Evolutionary conservation across 352 stramenopile species (phyloP).

Genomic region (Phytophthora parvispora): DNA sequence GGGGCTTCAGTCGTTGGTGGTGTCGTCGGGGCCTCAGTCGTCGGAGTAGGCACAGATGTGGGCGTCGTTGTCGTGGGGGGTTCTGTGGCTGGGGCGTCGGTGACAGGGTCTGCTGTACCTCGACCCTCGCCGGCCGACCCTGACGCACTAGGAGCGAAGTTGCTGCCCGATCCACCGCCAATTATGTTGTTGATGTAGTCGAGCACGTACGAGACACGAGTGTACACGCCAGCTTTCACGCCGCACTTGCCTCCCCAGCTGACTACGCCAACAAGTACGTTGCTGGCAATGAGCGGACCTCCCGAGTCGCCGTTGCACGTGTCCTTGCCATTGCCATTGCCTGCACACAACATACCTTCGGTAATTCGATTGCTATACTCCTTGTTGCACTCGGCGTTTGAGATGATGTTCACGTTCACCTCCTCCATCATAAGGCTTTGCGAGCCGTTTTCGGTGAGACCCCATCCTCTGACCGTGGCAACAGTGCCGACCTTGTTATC

Average conservation of each 20-base stretch:
- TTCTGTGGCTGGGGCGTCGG: conserved; percentile 12
- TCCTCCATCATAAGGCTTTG: conserved; percentile 56
- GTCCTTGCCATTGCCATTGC: conserved; percentile 55
- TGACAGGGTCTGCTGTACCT: conserved; percentile 5
- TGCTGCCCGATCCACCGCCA: conserved; percentile 27
- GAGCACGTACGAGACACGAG: conserved; percentile 55
- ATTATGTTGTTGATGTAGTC: conserved; percentile 73
- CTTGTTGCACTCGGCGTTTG: conserved; percentile 69
- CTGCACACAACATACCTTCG: conserved; percentile 69
- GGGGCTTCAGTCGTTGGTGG: neutral
- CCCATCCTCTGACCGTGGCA: conserved; percentile 70
- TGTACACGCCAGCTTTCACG: conserved; percentile 64
- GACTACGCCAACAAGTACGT: conserved; percentile 70
- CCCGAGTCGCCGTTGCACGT: conserved; percentile 80
- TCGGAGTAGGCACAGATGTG: conserved; percentile 11
- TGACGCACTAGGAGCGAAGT: conserved; percentile 16
- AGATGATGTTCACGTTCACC: conserved; percentile 67
- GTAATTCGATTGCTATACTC: conserved; percentile 67
- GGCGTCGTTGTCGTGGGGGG: neutral
- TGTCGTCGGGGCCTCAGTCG: neutral
- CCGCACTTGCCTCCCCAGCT: conserved; percentile 75
- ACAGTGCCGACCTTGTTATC: conserved; percentile 62
- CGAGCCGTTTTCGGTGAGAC: conserved; percentile 57
- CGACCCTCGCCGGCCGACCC: conserved; percentile 5
- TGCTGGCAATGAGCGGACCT: conserved; percentile 60